phyloP scores from a whole-genome alignment of 2,329 filamentous ascomycete genomes.

The Trichoderma sp. region DNA sequence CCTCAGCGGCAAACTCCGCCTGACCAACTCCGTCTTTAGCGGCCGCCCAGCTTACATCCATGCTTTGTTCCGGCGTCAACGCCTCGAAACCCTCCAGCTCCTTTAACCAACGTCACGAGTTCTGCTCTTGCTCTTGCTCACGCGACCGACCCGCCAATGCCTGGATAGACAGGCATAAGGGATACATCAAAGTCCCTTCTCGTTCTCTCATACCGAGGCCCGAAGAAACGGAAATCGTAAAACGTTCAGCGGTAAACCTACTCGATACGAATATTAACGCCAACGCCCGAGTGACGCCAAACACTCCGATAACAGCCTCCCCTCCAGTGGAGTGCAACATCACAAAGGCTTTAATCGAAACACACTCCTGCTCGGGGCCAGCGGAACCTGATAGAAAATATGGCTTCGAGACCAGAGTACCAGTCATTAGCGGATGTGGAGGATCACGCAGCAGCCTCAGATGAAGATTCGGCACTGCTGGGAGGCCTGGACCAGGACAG shows the following conservation, averaged over 20 bases:
- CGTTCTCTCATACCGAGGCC: background rate
- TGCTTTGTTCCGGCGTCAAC: background rate
- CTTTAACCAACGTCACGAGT: background rate
- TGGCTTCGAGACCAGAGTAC: slow-evolving; percentile 26
- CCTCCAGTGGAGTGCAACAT: background rate
- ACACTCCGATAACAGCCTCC: background rate
- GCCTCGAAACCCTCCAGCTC: background rate
- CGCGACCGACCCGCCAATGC: slow-evolving; percentile 10
- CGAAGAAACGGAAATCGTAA: background rate
- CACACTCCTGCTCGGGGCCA: background rate
- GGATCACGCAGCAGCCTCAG: background rate
- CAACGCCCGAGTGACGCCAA: background rate
- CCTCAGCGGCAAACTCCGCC: background rate
- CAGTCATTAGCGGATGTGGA: slow-evolving; percentile 31
- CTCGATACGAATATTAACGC: background rate
- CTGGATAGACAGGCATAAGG: background rate
- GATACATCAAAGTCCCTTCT: background rate
- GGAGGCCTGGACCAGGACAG: slow-evolving; percentile 30
- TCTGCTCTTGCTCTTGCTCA: background rate
- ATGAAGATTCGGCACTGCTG: slow-evolving; percentile 12
- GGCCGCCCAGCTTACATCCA: background rate
- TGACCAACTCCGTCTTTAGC: slow-evolving; percentile 5
- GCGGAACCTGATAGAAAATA: background rate
- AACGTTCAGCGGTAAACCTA: background rate
- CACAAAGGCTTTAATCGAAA: background rate